Base-by-base conservation (phyloP, 495 filamentous ascomycete genomes). In the Talaromyces ruber region DNA sequence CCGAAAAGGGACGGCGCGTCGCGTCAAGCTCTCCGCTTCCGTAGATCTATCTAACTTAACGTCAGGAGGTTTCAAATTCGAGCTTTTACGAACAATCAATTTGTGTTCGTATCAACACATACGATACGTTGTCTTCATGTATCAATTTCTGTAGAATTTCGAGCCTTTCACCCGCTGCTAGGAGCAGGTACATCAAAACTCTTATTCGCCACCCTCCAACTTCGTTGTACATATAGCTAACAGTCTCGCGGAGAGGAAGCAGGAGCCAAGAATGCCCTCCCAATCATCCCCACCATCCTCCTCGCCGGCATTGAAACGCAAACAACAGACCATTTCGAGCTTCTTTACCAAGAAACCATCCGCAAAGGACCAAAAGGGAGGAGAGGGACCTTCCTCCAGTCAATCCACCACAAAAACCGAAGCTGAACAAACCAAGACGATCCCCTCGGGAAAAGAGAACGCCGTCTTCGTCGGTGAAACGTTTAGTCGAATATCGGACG, bases 311-410 rank as follows among this genome's bases (percentile, higher is more conserved):
- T 25, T 72, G 52, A 79, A 75, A 63, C 71, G 70, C 86, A 91
- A 87, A 67, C 91, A 97, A 69, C 83, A 88, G 62, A 88, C 89
- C 5, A 87, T 97, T 57, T 92, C 91, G 1, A 93, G 83, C 71
- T 97, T 97, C 76, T 97, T 97, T 71, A 84, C 84, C 3, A 84
- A 83, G 26, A 89, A 84, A 67, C 76, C 88, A 6, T 63, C 66
- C 25, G 62, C 67, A 32, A 47, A 57, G 18, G 54, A 65, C 4
- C 64, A 70, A 60, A 59, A 61, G n/a, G 55, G 11, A 58, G 30
- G 34, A 39, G 16, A 4, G 12, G 34, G 34, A 16, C 12, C 34
- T 16, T 51, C 37, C 30, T 59, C 62, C 14, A 63, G 65, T 32
- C 63, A 71, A 61, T 61, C 50, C 14, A 64, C 65, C 43, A 63